These are phyloP conservation scores for Geranium brycei DNA, from an alignment of 345 rosid species.

Conservation along the genomic window DNA sequence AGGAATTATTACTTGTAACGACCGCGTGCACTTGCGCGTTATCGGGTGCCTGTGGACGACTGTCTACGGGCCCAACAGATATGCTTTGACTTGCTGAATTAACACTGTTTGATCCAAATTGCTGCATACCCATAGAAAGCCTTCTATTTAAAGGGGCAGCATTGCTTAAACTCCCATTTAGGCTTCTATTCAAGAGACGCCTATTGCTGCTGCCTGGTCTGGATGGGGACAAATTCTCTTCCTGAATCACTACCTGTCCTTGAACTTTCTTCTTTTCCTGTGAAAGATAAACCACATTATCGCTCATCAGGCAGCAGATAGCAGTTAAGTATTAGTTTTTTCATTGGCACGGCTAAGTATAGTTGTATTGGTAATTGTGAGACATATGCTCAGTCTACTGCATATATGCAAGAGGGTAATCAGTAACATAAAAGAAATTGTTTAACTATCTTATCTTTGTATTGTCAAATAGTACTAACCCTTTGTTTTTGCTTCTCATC, in stretches of 20 bases:
- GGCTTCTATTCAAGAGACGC: slow-evolving; percentile 37
- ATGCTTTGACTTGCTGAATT: slow-evolving; percentile 34
- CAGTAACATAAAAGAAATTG: not conserved
- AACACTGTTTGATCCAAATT: slow-evolving; percentile 26
- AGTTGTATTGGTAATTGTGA: not conserved
- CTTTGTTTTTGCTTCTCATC: slow-evolving; percentile 65
- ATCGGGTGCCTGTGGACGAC: no score
- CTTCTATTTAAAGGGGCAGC: slow-evolving; percentile 41
- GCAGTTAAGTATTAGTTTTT: no score
- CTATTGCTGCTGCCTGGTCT: slow-evolving; percentile 57
- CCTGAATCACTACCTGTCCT: slow-evolving; percentile 31
- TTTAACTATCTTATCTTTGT: not conserved
- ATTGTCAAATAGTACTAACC: slow-evolving; percentile 25
- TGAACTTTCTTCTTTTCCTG: slow-evolving; percentile 69
- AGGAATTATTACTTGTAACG: no score
- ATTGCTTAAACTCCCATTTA: slow-evolving; percentile 46
- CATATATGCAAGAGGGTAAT: not conserved
- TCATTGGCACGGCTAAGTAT: no score
- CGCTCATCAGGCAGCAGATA: slow-evolving; percentile 3
- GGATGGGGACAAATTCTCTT: slow-evolving; percentile 31
- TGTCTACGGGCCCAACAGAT: no score
- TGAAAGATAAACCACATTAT: slow-evolving; percentile 3
- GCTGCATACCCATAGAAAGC: slow-evolving; percentile 35
- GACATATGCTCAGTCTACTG: not conserved
- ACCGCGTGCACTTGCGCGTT: no score